Base-by-base conservation (phyloP, 345 rosid species). In the Iberis pinnata region DNA sequence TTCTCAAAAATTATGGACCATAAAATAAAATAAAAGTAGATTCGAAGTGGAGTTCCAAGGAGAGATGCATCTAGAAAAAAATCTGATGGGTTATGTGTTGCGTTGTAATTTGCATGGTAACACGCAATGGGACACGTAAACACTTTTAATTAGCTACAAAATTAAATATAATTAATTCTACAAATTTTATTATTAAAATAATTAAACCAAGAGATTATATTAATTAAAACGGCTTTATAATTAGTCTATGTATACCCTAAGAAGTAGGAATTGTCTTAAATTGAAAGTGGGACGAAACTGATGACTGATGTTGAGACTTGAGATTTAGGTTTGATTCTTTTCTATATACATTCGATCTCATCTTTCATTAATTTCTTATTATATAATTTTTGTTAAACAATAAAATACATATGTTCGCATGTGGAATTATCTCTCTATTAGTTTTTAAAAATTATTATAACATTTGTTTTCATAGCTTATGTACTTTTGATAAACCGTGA, bases 71-170 rank as follows among this genome's bases (percentile, higher is more conserved):
- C 54, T 37, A 38, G 47, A 46, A 62, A 55, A 38, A 22, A 3
- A 22, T 39, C 55, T 64, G 31, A 64, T 40, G 43, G 37, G 56
- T 48, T 46, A n/a, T 14, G 43, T 55, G 62, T 47, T 64, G 69
- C 69, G 69, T 40, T 64, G 69, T 64, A 32, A 56, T 48, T 64
- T 56, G 62, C 50, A 64, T 47, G 56, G 44, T 47, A 31, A 64
- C 63, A 56, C 69, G 69, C 32, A 64, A 64, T 10, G 17, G 17
- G 57, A 64, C 69, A 64, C 69, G 69, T 64, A 56, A 35, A 6
- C 16, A 31, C 43, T 19, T 48, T 12, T 64, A 32, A 56, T 64
- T 56, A 31, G 62, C 62, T 58, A 17, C 17, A n/a, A n/a, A n/a
- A 22, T 22, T 22, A 22, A 22, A 3, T 22, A 22, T 22, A 3